phyloP scores from a whole-genome alignment of 768 basidiomycete species.

The Mrakia gelida region DNA sequence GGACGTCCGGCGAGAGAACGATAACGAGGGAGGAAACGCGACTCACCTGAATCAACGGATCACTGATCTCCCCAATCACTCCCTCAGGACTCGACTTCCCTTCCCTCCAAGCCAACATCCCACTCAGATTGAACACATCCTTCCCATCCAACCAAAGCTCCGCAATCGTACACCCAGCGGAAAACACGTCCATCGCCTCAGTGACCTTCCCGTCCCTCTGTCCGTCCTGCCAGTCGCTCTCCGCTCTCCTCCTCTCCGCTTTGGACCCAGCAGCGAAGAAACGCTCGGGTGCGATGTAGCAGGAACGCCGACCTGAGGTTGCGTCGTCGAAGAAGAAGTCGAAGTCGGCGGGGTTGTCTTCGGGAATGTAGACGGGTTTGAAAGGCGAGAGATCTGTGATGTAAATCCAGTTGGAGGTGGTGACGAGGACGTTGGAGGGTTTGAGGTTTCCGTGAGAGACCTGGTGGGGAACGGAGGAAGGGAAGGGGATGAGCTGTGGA shows the following conservation, averaged over 20 bases:
- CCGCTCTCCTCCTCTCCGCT: conserved; percentile 41
- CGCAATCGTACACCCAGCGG: conserved; percentile 87
- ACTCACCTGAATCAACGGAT: conserved; percentile 73
- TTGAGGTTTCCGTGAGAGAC: conserved; percentile 98
- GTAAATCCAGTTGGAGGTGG: conserved; percentile 93
- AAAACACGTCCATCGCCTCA: conserved; percentile 96
- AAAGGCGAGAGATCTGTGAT: conserved; percentile 91
- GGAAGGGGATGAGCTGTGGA: too few relatives aligned
- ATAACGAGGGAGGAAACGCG: too few relatives aligned
- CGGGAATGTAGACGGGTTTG: conserved; percentile 90
- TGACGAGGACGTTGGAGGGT: conserved; percentile 92
- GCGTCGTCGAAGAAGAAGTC: conserved; percentile 91
- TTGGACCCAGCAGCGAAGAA: conserved; percentile 80
- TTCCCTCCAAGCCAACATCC: conserved; percentile 88
- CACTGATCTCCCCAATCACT: conserved; percentile 73
- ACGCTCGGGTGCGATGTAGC: conserved; percentile 92
- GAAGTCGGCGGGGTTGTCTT: conserved; percentile 95
- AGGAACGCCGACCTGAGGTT: conserved; percentile 82
- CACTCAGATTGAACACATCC: conserved; percentile 86
- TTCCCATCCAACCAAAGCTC: conserved; percentile 94
- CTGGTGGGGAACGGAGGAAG: conserved; percentile 41
- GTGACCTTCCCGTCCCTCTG: conserved; percentile 77
- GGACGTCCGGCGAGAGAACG: too few relatives aligned
- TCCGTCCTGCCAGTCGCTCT: conserved; percentile 42
- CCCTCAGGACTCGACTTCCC: conserved; percentile 59